Conservation (phyloP, 768 basidiomycete species). For the Amanita pseudoporphyria region DNA sequence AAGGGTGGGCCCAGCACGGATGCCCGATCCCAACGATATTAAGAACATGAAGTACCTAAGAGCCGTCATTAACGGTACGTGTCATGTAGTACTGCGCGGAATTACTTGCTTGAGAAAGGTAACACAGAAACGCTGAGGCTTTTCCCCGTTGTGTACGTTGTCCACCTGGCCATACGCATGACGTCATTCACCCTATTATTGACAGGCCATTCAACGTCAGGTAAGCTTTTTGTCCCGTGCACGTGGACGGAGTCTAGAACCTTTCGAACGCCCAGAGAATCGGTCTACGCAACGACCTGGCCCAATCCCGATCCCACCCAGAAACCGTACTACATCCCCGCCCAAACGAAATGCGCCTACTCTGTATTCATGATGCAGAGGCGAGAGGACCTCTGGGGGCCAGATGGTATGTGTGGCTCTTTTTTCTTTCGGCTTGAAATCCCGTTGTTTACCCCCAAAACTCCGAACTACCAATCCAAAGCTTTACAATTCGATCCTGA, state of each 20-base stretch:
- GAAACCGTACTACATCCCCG: slow-evolving; percentile 46
- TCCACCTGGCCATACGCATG: too few relatives aligned
- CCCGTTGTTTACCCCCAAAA: too few relatives aligned
- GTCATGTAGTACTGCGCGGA: neutral
- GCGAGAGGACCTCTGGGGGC: slow-evolving; percentile 59
- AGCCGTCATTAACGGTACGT: slow-evolving; percentile 53
- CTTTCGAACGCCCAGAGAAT: slow-evolving; percentile 25
- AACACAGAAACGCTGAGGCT: slow-evolving; percentile 41
- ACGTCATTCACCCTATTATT: too few relatives aligned
- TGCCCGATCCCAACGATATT: slow-evolving; percentile 48
- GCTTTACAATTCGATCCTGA: slow-evolving; percentile 65
- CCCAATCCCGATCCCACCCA: slow-evolving; percentile 33
- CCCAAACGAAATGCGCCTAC: slow-evolving; percentile 39
- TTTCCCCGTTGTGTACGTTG: slow-evolving; percentile 40
- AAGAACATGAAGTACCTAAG: slow-evolving; percentile 53
- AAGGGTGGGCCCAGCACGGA: slow-evolving; percentile 36
- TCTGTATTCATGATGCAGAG: slow-evolving; percentile 61
- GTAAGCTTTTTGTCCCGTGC: slow-evolving; percentile 13
- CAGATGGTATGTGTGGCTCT: slow-evolving; percentile 37
- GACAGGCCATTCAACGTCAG: slow-evolving; percentile 45
- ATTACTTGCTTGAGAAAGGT: neutral
- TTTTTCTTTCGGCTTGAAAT: too few relatives aligned
- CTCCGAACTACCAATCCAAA: too few relatives aligned
- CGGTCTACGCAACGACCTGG: slow-evolving; percentile 37
- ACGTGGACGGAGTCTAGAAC: neutral